phyloP scores from a whole-genome alignment of 345 rosid genomes.

The Capsella bursapastoris region DNA sequence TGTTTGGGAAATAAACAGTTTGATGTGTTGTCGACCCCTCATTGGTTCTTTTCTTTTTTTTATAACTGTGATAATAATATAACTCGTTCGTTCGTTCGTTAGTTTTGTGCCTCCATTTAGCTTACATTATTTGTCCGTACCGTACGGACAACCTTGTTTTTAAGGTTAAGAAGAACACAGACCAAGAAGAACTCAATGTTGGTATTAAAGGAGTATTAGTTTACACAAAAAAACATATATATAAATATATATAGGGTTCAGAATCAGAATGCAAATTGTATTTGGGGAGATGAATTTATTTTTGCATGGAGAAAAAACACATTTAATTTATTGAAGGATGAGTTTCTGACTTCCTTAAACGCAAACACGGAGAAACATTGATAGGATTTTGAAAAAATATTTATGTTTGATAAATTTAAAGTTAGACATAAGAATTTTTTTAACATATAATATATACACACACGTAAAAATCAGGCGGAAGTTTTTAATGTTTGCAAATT shows the following conservation, averaged over 20 bases:
- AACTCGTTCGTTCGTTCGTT: constrained; percentile 26
- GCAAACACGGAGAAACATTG: not conserved
- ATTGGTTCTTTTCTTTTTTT: constrained; percentile 15
- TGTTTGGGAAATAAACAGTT: constrained; percentile 39
- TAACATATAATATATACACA: not conserved
- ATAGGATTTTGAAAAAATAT: not conserved
- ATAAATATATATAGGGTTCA: not conserved
- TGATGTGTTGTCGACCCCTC: constrained; percentile 38
- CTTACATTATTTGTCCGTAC: constrained; percentile 41
- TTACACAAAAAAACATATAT: not conserved
- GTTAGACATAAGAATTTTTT: not conserved
- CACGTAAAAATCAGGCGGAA: not conserved
- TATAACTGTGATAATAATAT: constrained; percentile 4
- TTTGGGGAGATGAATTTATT: not conserved
- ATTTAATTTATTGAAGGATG: not conserved
- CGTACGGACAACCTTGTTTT: constrained; percentile 34
- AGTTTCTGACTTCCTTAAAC: not conserved
- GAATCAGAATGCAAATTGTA: not conserved
- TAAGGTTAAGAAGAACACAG: constrained; percentile 25
- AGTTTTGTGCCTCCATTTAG: constrained; percentile 2
- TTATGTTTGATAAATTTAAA: not conserved
- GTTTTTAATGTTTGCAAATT: not conserved
- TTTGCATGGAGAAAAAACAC: not conserved
- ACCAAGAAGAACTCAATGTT: constrained; percentile 4
- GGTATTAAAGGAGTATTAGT: not conserved